A percentile compares a stretch with the other conserved stretches of the same genome.
These are phyloP conservation scores for Fusarium haematococcum DNA, from an alignment of 2,329 filamentous ascomycete species.

Conservation along the genomic window DNA sequence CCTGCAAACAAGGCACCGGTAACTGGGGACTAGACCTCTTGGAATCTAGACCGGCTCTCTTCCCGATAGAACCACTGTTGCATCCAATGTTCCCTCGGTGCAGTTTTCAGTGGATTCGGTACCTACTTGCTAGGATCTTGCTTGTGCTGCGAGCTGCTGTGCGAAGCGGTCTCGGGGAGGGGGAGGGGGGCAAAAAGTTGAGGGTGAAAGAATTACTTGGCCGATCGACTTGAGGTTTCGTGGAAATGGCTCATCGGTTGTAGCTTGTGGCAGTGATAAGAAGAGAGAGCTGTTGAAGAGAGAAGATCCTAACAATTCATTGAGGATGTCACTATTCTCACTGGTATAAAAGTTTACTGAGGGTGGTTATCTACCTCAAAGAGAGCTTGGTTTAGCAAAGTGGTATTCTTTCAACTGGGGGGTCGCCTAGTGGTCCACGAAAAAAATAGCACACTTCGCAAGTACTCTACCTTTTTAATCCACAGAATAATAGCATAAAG, in stretches of 20 bases:
- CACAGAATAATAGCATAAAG: no score
- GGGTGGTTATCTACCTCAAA: background rate
- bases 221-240: background rate
- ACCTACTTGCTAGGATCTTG: conserved; percentile 3
- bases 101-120: background rate
- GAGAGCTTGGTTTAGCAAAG: background rate
- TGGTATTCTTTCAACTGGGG: conserved; percentile 5
- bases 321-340: background rate
- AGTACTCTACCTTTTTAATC: no score
- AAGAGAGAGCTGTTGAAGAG: background rate
- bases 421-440: no score
- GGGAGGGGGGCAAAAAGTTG: background rate
- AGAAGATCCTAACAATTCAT: background rate
- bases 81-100: background rate
- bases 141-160: background rate
- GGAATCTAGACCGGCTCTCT: background rate
- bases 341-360: background rate
- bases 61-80: background rate
- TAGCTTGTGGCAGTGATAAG: background rate
- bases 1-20: background rate
- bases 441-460: background rate
- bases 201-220: background rate
- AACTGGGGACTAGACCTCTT: background rate
- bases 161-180: background rate
- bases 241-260: background rate